Evolutionary conservation across 225 moss, liverwort and hornwort genomes (phyloP), one percentile per base, ranked within the genome.

Genomic region (Rhytidiadelphus loreus): DNA sequence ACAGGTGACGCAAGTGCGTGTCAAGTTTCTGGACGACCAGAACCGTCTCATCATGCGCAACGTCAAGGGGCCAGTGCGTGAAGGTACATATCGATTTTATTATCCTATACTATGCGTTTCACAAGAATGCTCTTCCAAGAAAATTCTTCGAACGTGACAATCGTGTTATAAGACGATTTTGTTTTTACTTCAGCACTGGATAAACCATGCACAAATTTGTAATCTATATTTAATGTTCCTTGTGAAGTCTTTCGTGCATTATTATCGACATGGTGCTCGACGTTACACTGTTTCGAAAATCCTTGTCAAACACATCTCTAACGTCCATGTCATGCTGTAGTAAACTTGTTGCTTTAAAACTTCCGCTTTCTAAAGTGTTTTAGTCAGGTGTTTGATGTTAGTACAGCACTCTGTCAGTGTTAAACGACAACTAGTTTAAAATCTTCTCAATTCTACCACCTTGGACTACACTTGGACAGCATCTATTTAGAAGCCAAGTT

Each of bases 11-110:
- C 95, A 95, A 86, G 95, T 95, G 87, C 93, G 93, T 59, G 95
- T 94, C 59, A 95, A 95, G 89, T 95, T 94, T 88, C 66, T 95
- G 87, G 95, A 95, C n/a, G 95, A 95, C 87, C 93, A 95, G 88
- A 94, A 94, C 86, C 95, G 93, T 88, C 91, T 95, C 46, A 95
- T 94, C 82, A 95, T 95, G 95, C 92, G 92, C 78, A 95, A 95
- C 59, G 95, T 95, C 76, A 94, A 95, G 91, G 95, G 93, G 28
- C 93, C 93, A 76, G 95, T 95, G 82, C 95, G 93, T 90, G 95
- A 95, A 91, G 95, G 94, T 94, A 70, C 25, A 18, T 81, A 21
- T 25, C 5, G 11, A 33, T 78, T 39, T 62, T 55, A 4, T 23
- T 59, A 1, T 3, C 16, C 65, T 72, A 35, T 25, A 5, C 15